phyloP scores from a whole-genome alignment of 805 yeast species.

The Starmera quercuum region DNA sequence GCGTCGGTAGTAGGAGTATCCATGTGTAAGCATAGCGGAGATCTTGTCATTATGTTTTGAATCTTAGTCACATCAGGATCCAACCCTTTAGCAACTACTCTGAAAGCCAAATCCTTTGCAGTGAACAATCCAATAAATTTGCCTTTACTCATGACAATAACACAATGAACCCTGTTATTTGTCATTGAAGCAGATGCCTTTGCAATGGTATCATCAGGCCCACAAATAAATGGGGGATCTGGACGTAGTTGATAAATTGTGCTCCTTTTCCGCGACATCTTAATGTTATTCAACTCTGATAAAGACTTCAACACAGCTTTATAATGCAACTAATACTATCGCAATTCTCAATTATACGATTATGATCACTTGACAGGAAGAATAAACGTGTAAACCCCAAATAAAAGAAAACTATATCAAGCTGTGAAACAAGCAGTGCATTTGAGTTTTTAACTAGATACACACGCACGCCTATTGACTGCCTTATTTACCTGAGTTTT shows the following conservation, averaged over 20 bases:
- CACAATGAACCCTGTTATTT: slow-evolving; percentile 32
- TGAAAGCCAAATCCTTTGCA: slow-evolving; percentile 38
- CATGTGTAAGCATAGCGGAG: slow-evolving; percentile 27
- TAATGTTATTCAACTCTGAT: too few species aligned
- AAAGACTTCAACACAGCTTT: too few species aligned
- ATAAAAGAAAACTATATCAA: too few species aligned
- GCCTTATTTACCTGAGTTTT: too few species aligned
- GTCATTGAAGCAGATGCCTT: slow-evolving; percentile 30
- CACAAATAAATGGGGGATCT: slow-evolving; percentile 29
- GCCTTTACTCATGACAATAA: slow-evolving; percentile 22
- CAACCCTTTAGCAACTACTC: slow-evolving; percentile 27
- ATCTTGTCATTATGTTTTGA: slow-evolving; percentile 30
- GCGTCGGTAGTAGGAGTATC: slow-evolving; percentile 35
- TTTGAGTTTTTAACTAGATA: too few species aligned
- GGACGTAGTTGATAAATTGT: slow-evolving; percentile 21
- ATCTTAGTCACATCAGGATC: slow-evolving; percentile 22
- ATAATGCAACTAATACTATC: too few species aligned
- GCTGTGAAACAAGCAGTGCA: too few species aligned
- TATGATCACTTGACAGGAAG: too few species aligned
- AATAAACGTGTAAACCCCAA: too few species aligned
- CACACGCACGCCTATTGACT: too few species aligned
- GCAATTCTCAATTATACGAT: too few species aligned
- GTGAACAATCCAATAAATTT: slow-evolving; percentile 34
- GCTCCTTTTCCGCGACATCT: background rate
- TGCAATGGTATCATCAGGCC: slow-evolving; percentile 23